A percentile compares a stretch with the other conserved stretches of the same genome.
Evolutionary conservation across 2,329 filamentous ascomycete species (phyloP).

Genomic region (Penicillium sp.): DNA sequence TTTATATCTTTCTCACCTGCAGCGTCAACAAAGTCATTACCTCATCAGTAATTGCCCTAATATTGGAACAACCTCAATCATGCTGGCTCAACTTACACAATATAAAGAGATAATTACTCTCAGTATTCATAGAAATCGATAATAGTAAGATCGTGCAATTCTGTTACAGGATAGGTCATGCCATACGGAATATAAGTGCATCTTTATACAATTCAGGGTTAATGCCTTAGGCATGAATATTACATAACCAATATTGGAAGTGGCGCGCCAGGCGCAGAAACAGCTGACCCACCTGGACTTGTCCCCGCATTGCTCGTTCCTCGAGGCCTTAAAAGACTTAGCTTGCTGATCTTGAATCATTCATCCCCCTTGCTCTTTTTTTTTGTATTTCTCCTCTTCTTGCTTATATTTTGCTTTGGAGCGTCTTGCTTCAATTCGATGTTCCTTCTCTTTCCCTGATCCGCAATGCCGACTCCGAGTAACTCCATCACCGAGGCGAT

Average conservation of each 20-base stretch:
- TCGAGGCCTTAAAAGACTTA: slow-evolving; percentile 11
- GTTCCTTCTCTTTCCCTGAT: slow-evolving; percentile 35
- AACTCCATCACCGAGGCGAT: slow-evolving; percentile 45
- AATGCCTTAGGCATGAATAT: background rate
- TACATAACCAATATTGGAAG: slow-evolving; percentile 10
- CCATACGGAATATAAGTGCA: background rate
- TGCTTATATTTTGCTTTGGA: slow-evolving; percentile 13
- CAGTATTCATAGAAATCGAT: too few species aligned
- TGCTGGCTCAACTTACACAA: background rate
- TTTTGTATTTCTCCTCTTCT: slow-evolving; percentile 10
- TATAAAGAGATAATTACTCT: background rate
- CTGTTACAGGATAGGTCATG: background rate
- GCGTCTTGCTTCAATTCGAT: slow-evolving; percentile 31
- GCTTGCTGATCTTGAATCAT: slow-evolving; percentile 15
- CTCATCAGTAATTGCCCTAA: too few species aligned
- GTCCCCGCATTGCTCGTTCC: slow-evolving; percentile 33
- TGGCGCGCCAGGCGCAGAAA: slow-evolving; percentile 13
- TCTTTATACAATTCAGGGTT: background rate
- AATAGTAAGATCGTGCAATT: too few species aligned
- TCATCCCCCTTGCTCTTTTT: slow-evolving; percentile 23
- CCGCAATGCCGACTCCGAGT: slow-evolving; percentile 53
- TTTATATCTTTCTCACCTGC: too few species aligned
- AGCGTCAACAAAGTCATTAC: too few species aligned
- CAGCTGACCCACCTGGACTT: slow-evolving; percentile 12
- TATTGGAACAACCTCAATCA: background rate